Percentiles rank a stretch among this genome's conserved stretches.
phyloP scores from a whole-genome alignment of 2,329 filamentous ascomycete genomes.

The Apiospora rasikravindrae region DNA sequence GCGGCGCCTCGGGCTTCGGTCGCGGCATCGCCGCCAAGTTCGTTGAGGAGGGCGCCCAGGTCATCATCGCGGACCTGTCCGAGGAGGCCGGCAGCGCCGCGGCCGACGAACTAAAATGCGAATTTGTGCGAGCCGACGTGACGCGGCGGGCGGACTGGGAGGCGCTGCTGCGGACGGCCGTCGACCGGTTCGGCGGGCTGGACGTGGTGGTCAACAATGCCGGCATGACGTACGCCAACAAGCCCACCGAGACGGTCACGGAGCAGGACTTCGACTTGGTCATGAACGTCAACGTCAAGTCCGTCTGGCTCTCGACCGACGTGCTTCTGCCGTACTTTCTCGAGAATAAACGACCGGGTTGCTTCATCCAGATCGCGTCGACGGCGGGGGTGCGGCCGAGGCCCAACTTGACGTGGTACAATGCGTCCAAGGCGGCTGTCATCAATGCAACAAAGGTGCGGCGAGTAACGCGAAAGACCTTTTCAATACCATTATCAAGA shows the following conservation, averaged over 20 bases:
- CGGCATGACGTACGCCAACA: conserved; percentile 63
- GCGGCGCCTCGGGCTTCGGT: conserved; percentile 68
- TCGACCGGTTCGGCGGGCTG: conserved; percentile 54
- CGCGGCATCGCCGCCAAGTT: conserved; percentile 66
- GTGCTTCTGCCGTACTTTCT: conserved; percentile 67
- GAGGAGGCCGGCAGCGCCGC: conserved; percentile 54
- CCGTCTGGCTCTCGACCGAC: conserved; percentile 64
- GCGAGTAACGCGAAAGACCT: too few relatives aligned
- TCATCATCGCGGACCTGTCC: conserved; percentile 67
- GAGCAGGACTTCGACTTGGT: conserved; percentile 70
- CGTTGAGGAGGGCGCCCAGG: conserved; percentile 62
- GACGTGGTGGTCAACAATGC: conserved; percentile 69
- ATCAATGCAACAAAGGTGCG: conserved; percentile 58
- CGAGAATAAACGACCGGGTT: conserved; percentile 59
- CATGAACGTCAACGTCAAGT: conserved; percentile 73
- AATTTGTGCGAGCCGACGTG: conserved; percentile 54
- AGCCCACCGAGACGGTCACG: conserved; percentile 67
- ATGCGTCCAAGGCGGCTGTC: conserved; percentile 70
- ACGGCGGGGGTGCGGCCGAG: conserved; percentile 66
- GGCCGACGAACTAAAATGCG: conserved; percentile 49
- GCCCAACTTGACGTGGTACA: conserved; percentile 71
- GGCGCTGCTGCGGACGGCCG: conserved; percentile 48
- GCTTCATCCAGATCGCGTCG: conserved; percentile 70
- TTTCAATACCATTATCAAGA: too few relatives aligned
- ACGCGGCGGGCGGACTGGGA: conserved; percentile 60